Conservation (phyloP, 2,329 filamentous ascomycete genomes). For the Zopfia rhizophila region DNA sequence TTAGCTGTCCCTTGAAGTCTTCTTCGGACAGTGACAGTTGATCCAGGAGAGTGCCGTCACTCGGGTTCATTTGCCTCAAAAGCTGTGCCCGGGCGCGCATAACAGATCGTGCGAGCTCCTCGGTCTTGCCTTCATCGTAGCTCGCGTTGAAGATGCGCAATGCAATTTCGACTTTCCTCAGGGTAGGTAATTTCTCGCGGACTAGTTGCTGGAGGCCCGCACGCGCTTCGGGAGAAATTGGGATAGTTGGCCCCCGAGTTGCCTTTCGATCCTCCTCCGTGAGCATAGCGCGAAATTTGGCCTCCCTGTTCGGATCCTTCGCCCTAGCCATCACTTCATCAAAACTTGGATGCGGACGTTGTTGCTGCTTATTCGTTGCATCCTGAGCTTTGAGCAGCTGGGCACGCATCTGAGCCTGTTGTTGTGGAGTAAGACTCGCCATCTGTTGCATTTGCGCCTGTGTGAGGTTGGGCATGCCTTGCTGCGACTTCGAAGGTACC, state of each 20-base stretch:
- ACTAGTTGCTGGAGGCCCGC: constrained; percentile 38
- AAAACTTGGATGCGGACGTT: constrained; percentile 29
- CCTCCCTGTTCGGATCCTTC: constrained; percentile 37
- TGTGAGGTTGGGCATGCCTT: constrained; percentile 38
- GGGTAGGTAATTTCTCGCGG: constrained; percentile 33
- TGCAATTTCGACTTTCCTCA: constrained; percentile 45
- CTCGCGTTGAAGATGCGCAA: constrained; percentile 42
- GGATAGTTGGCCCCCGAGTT: constrained; percentile 32
- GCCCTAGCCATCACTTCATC: constrained; percentile 40
- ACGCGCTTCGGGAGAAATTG: constrained; percentile 33
- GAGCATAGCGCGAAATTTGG: constrained; percentile 39
- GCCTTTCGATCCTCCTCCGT: constrained; percentile 41
- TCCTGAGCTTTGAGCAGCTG: constrained; percentile 48
- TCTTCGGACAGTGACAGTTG: constrained; percentile 40
- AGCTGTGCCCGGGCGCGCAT: constrained; percentile 37
- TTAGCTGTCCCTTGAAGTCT: constrained; percentile 38
- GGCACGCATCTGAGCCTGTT: constrained; percentile 44
- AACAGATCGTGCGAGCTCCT: constrained; percentile 37
- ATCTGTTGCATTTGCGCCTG: constrained; percentile 47
- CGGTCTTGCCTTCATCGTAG: constrained; percentile 37
- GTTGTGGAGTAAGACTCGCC: constrained; percentile 42
- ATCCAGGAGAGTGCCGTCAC: constrained; percentile 40
- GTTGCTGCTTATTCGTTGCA: constrained; percentile 41
- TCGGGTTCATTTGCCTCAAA: constrained; percentile 40
- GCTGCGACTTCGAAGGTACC: constrained; percentile 45